Evolutionary conservation across 2,329 filamentous ascomycete genomes (phyloP).

Genomic region (Penicillium polonicum): DNA sequence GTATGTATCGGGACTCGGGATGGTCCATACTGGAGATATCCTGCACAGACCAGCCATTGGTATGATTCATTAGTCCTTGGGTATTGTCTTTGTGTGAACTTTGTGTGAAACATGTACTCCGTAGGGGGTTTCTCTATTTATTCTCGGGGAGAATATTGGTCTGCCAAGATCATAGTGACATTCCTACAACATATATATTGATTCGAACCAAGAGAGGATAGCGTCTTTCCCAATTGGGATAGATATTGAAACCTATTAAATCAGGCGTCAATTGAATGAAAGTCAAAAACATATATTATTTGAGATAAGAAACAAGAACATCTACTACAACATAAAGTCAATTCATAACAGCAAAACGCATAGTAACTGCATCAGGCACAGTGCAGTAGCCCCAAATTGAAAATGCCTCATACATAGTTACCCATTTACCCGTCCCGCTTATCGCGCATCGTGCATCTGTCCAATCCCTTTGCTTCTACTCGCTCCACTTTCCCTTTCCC

Average conservation of each 20-base stretch:
- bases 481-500: conserved; percentile 8
- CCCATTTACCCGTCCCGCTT: conserved; percentile 1
- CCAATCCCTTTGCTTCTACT: not conserved
- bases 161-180: not conserved
- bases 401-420: conserved; percentile 13
- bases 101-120: not conserved
- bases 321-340: not conserved
- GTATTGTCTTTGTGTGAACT: not conserved
- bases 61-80: not conserved
- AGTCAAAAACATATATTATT: not conserved
- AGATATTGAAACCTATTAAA: not conserved
- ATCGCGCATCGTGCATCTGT: conserved; percentile 1
- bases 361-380: conserved; percentile 5
- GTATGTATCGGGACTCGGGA: not conserved
- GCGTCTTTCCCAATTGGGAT: not conserved
- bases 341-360: not conserved
- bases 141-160: not conserved
- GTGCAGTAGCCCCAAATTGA: conserved; percentile 4
- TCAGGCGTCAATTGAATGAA: not conserved
- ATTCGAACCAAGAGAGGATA: not conserved
- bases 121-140: not conserved
- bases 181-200: not conserved
- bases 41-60: not conserved
- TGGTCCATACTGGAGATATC: not conserved
- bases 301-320: not conserved